Conservation (phyloP, 306 rosid genomes). For the Vicia faba region DNA sequence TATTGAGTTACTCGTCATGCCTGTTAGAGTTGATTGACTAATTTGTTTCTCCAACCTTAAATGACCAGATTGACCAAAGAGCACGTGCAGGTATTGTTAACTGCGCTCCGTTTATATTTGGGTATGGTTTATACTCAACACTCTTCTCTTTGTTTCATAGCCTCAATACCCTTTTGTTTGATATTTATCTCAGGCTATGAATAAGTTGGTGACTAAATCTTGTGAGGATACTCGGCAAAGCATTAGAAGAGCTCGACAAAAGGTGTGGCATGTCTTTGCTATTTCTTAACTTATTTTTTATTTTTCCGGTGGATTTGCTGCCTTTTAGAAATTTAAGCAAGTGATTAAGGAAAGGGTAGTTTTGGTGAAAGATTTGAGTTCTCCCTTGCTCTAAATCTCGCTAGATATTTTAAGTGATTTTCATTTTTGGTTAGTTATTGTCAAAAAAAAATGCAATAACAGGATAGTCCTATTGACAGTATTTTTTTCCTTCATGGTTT, state of each 20-base stretch:
- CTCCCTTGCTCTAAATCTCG: slow-evolving; percentile 9
- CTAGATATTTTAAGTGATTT: background rate
- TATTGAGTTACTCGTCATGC: slow-evolving; percentile 17
- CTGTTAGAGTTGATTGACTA: slow-evolving; percentile 32
- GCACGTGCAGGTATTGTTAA: slow-evolving; percentile 72
- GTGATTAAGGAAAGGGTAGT: slow-evolving; percentile 12
- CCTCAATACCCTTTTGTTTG: slow-evolving; percentile 28
- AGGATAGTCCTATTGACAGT: slow-evolving; percentile 5
- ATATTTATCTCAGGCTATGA: slow-evolving; percentile 61
- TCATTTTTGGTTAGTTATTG: slow-evolving; percentile 1
- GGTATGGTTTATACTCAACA: slow-evolving; percentile 8
- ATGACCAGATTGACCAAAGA: slow-evolving; percentile 87
- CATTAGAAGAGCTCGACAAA: slow-evolving; percentile 88
- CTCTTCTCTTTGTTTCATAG: background rate
- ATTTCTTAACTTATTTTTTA: background rate
- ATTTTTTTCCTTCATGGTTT: background rate
- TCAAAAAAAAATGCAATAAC: too few relatives aligned
- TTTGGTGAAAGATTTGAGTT: slow-evolving; percentile 8
- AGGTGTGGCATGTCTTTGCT: slow-evolving; percentile 52
- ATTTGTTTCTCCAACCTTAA: slow-evolving; percentile 32
- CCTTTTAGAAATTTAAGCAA: background rate
- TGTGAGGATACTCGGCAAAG: slow-evolving; percentile 89
- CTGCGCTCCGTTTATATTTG: slow-evolving; percentile 7
- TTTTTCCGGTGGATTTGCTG: background rate
- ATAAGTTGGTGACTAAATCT: slow-evolving; percentile 76